Evolutionary conservation across 2,329 filamentous ascomycete species (phyloP), one percentile per base, ranked within the genome.

Genomic region (Penicillium frequentans): DNA sequence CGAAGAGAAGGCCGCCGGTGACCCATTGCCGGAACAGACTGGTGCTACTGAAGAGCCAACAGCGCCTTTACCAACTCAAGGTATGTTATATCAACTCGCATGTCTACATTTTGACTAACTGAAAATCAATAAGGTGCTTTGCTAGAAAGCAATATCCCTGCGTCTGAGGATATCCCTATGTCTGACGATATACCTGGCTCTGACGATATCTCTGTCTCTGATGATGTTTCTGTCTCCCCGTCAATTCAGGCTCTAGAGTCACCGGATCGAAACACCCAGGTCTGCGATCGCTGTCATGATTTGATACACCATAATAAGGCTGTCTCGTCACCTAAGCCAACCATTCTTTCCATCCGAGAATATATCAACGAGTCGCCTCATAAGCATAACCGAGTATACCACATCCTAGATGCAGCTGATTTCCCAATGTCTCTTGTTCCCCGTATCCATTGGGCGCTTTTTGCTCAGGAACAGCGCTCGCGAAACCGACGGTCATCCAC

Each of bases 351-450:
- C 2, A 86, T 99, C 52, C 86, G 87, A 63, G 88, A 91, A 61
- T 96, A 92, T 16, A 89, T 99, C 52, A 83, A 88, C 52, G 91
- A 96, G 73, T 96, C 93, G 1, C 93, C 93, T 0, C 88, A 96
- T 75, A 90, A 90, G 71, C 85, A 90, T 70, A 98, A 99, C 68
- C 91, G 97, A 74, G 88, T 99, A 59, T 99, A 98, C 72, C 95
- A 99, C 74, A 82, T 99, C 26, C 79, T 99, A 23, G 95, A 99
- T 70, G 93, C 95, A 3, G 95, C 93, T 58, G 95, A 99, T 74
- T 98, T 99, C 63, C 95, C 95, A 21, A 90, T 99, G 84, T 97
- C 95, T 1, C 77, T 99, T 14, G 81, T 98, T 4, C 90, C 91
- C 1, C 85, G 87, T 45, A 84, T 99, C 10, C 84, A 89, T 58